phyloP scores from a whole-genome alignment of 805 yeast species.

The Candida suzukii region DNA sequence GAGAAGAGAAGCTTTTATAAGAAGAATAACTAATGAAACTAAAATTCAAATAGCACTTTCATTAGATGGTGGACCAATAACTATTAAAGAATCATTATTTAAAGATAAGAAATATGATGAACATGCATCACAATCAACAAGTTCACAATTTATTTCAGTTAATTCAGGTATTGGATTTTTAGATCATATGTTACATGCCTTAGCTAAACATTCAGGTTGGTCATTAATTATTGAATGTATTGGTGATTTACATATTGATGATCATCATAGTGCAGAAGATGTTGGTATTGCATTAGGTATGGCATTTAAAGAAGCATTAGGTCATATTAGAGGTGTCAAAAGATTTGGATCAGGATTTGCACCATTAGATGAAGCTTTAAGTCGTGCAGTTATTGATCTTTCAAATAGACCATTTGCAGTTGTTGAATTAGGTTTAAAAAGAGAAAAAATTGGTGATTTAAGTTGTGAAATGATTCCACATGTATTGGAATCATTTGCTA shows the following conservation, averaged over 20 bases:
- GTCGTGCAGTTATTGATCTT: constrained; percentile 93
- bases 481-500: constrained; percentile 89
- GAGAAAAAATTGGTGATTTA: constrained; percentile 91
- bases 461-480: constrained; percentile 98
- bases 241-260: constrained; percentile 94
- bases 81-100: constrained; percentile 54
- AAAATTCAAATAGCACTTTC: constrained; percentile 80
- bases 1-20: constrained; percentile 37
- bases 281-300: constrained; percentile 87
- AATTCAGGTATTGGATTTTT: constrained; percentile 92
- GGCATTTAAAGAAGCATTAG: constrained; percentile 86
- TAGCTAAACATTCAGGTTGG: constrained; percentile 98
- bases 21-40: constrained; percentile 86
- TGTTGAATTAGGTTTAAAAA: constrained; percentile 77
- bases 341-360: constrained; percentile 93
- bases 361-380: constrained; percentile 92
- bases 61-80: constrained; percentile 78
- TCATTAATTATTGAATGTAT: constrained; percentile 80
- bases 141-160: constrained; percentile 67
- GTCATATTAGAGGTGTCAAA: constrained; percentile 83
- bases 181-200: constrained; percentile 96
- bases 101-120: constrained; percentile 23
- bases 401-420: constrained; percentile 92
- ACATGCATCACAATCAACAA: constrained; percentile 65
- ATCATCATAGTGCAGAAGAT: constrained; percentile 96